These are phyloP conservation scores for Backusella mclennaniae DNA, from an alignment of 192 early-diverging fungal species.

Conservation along the genomic window DNA sequence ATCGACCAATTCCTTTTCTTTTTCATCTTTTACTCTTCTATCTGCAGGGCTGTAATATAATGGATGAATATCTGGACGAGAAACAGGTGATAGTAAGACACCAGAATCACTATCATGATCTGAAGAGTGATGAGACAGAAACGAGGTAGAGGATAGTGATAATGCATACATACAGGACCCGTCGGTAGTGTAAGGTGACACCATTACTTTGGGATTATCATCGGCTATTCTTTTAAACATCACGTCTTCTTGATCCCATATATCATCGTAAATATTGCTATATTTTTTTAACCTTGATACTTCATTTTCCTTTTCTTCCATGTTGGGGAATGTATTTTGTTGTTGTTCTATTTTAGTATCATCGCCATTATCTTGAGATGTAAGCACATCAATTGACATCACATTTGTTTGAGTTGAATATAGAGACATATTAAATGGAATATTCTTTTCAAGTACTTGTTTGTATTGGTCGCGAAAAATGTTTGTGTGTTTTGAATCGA, in stretches of 20 bases:
- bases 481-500: neutral
- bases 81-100: neutral
- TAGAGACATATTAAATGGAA: neutral
- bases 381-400: constrained; percentile 10
- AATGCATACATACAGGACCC: neutral
- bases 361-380: neutral
- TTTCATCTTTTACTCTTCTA: neutral
- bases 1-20: neutral
- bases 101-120: neutral
- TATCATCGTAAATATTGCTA: neutral
- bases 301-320: neutral
- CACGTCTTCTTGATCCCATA: neutral
- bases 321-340: neutral
- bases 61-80: neutral
- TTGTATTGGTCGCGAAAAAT: neutral
- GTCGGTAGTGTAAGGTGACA: neutral
- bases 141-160: neutral
- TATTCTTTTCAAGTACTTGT: neutral
- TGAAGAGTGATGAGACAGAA: neutral
- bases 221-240: neutral
- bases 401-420: neutral
- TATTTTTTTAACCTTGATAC: neutral
- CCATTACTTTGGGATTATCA: neutral
- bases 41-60: neutral
- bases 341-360: neutral